Conservation (phyloP, 495 filamentous ascomycete species). For the Neurospora sp. region DNA sequence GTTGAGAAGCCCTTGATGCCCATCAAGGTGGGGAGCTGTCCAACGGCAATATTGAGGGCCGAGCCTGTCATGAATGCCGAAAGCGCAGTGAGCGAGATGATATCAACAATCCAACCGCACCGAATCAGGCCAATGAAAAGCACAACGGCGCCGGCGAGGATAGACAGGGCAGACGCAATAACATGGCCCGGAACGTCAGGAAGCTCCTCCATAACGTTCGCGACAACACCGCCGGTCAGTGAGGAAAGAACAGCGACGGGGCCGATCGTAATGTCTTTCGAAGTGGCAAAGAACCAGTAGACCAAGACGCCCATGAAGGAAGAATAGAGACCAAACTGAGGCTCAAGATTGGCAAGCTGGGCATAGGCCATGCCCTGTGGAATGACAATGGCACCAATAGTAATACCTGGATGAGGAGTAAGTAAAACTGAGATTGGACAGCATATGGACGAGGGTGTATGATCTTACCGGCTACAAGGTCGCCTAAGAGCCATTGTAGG, state of each 20-base stretch:
- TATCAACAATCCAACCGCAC: slow-evolving; percentile 86
- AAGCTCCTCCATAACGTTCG: slow-evolving; percentile 40
- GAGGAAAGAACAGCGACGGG: slow-evolving; percentile 96
- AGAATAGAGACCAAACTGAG: slow-evolving; percentile 86
- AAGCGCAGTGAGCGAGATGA: slow-evolving; percentile 86
- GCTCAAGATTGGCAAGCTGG: slow-evolving; percentile 61
- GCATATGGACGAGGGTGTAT: not conserved
- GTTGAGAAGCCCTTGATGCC: slow-evolving; percentile 71
- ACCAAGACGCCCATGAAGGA: slow-evolving; percentile 95
- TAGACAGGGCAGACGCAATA: slow-evolving; percentile 69
- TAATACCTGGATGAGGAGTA: slow-evolving; percentile 53
- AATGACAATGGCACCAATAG: slow-evolving; percentile 90
- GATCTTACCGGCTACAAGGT: slow-evolving; percentile 74
- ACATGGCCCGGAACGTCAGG: slow-evolving; percentile 50
- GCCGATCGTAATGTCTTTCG: slow-evolving; percentile 98
- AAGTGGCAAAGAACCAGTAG: slow-evolving; percentile 99
- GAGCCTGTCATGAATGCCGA: slow-evolving; percentile 98
- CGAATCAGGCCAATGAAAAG: slow-evolving; percentile 68
- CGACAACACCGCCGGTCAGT: slow-evolving; percentile 70
- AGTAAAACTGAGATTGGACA: not conserved
- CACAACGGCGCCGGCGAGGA: slow-evolving; percentile 77
- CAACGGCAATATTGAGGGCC: slow-evolving; percentile 78
- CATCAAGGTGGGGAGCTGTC: slow-evolving; percentile 81
- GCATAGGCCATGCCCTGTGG: slow-evolving; percentile 98
- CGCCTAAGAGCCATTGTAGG: slow-evolving; percentile 74